A percentile compares a stretch with the other conserved stretches of the same genome.
Evolutionary conservation across 2,329 filamentous ascomycete genomes (phyloP).

Genomic region (Teratosphaeria pseudoeucalypti): DNA sequence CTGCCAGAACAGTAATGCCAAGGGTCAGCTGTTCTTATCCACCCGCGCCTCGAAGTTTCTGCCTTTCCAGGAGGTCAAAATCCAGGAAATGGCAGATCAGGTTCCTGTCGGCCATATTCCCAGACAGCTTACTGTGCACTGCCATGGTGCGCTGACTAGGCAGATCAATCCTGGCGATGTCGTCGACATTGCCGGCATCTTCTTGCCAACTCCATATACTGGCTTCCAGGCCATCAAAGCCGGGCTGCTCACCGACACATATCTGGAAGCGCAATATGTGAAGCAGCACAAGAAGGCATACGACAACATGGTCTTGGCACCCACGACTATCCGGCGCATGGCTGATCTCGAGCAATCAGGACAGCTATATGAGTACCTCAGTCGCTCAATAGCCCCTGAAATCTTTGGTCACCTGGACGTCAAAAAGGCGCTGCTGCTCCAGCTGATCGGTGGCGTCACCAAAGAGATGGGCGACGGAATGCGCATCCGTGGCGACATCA

Average conservation of each 20-base stretch:
- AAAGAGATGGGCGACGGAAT: slow-evolving; percentile 98
- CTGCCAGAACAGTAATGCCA: slow-evolving; percentile 81
- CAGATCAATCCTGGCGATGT: slow-evolving; percentile 89
- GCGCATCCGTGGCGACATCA: slow-evolving; percentile 98
- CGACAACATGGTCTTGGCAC: slow-evolving; percentile 78
- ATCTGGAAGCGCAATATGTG: slow-evolving; percentile 87
- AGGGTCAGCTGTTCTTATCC: slow-evolving; percentile 86
- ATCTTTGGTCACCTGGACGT: slow-evolving; percentile 95
- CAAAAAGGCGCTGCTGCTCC: slow-evolving; percentile 91
- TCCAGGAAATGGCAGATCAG: slow-evolving; percentile 98
- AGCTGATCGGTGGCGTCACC: slow-evolving; percentile 89
- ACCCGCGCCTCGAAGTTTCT: slow-evolving; percentile 95
- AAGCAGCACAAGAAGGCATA: slow-evolving; percentile 98
- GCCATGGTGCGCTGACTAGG: slow-evolving; percentile 75
- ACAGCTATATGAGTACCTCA: slow-evolving; percentile 89
- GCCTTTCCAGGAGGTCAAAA: slow-evolving; percentile 96
- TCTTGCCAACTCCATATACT: slow-evolving; percentile 95
- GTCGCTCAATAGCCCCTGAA: slow-evolving; percentile 92
- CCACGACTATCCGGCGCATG: slow-evolving; percentile 69
- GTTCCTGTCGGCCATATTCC: slow-evolving; percentile 97
- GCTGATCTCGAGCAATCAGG: slow-evolving; percentile 75
- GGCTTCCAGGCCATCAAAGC: slow-evolving; percentile 96
- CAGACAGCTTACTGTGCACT: slow-evolving; percentile 77
- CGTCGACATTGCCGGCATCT: slow-evolving; percentile 88
- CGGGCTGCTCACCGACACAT: slow-evolving; percentile 93